These are phyloP conservation scores for Yamadazyma takamatsuzukensis DNA, from an alignment of 805 yeast genomes.

Conservation along the genomic window DNA sequence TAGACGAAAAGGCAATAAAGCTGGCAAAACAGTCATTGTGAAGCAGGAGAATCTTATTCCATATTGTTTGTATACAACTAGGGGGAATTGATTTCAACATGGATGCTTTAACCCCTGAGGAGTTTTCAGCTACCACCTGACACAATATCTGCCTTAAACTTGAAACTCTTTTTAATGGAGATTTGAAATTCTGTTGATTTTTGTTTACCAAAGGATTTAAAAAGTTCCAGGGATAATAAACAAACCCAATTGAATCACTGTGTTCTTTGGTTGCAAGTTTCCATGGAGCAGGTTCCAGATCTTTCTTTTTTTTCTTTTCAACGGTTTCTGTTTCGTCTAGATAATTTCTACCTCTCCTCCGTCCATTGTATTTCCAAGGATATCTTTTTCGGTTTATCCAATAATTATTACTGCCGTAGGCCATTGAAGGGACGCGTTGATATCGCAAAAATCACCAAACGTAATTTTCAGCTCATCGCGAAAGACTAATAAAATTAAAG, in stretches of 20 bases:
- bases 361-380: not conserved
- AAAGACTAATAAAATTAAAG: not conserved
- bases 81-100: slow-evolving; percentile 21
- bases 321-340: too few species aligned
- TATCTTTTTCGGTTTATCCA: not conserved
- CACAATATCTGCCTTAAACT: slow-evolving; percentile 23
- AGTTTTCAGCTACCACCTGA: slow-evolving; percentile 24
- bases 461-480: slow-evolving; percentile 9
- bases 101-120: slow-evolving; percentile 15
- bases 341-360: not conserved
- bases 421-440: too few species aligned
- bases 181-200: not conserved
- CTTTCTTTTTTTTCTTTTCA: too few species aligned
- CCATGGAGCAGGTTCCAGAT: too few species aligned
- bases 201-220: slow-evolving; percentile 8
- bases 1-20: slow-evolving; percentile 25
- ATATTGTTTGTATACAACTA: slow-evolving; percentile 28
- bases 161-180: slow-evolving; percentile 7
- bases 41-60: slow-evolving; percentile 24
- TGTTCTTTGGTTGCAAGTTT: too few species aligned
- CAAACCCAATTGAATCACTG: too few species aligned
- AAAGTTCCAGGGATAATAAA: slow-evolving; percentile 15
- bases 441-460: too few species aligned
- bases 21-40: slow-evolving; percentile 28
- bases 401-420: too few species aligned